Evolutionary conservation across 2,329 filamentous ascomycete species (phyloP).

Genomic region (Cercospora citrullina): DNA sequence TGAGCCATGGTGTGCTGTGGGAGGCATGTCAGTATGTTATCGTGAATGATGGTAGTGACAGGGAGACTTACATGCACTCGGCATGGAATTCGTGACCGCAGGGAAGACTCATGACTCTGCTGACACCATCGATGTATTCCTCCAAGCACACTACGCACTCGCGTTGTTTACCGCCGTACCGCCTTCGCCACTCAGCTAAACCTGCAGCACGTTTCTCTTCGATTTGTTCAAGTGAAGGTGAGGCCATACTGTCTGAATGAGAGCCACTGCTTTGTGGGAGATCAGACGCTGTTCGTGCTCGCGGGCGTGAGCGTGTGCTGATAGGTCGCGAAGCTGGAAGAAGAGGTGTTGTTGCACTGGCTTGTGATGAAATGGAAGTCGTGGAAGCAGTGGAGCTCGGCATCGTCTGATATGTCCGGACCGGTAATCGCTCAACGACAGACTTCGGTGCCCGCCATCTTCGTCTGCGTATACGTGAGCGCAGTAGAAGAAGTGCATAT

Average conservation of each 20-base stretch:
- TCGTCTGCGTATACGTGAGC: slow-evolving; percentile 82
- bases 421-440: slow-evolving; percentile 88
- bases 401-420: slow-evolving; percentile 91
- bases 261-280: slow-evolving; percentile 44
- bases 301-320: slow-evolving; percentile 54
- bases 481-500: slow-evolving; percentile 81
- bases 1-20: slow-evolving; percentile 87
- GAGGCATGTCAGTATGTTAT: slow-evolving; percentile 1
- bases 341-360: slow-evolving; percentile 68
- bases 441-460: slow-evolving; percentile 98
- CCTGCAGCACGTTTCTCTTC: slow-evolving; percentile 56
- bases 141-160: slow-evolving; percentile 97
- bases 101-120: slow-evolving; percentile 92
- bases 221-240: slow-evolving; percentile 41
- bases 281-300: slow-evolving; percentile 65
- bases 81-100: slow-evolving; percentile 98
- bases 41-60: neutral
- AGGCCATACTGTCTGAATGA: slow-evolving; percentile 31
- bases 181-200: slow-evolving; percentile 55
- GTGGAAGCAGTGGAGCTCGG: slow-evolving; percentile 55
- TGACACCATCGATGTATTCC: slow-evolving; percentile 92
- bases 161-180: slow-evolving; percentile 65
- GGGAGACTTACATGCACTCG: slow-evolving; percentile 86
- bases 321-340: slow-evolving; percentile 54
- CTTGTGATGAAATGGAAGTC: slow-evolving; percentile 32